Conservation (phyloP, 768 basidiomycete species). For the Tulasnella sp. region DNA sequence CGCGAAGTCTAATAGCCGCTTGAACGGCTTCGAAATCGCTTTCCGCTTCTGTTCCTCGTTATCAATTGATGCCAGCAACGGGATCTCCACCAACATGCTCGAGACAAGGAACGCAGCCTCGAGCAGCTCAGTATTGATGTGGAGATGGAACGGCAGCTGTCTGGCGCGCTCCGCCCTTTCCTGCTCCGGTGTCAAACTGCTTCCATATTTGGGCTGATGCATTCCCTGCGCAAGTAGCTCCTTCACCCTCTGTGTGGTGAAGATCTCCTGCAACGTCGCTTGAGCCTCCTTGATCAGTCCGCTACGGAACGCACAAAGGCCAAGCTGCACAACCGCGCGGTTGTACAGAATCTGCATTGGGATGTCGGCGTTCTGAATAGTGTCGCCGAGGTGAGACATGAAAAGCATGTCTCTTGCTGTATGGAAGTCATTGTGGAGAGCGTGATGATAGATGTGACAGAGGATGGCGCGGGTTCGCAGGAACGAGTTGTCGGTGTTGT, state of each 20-base stretch:
- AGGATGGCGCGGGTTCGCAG: constrained; percentile 95
- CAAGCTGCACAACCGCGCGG: constrained; percentile 92
- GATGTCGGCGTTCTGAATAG: constrained; percentile 91
- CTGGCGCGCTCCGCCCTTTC: constrained; percentile 93
- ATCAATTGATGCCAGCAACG: constrained; percentile 85
- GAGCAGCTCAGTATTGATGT: constrained; percentile 94
- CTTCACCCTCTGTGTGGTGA: constrained; percentile 91
- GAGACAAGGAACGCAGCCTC: constrained; percentile 97
- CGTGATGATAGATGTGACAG: constrained; percentile 94
- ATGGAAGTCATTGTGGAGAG: constrained; percentile 92
- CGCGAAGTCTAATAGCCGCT: constrained; percentile 87
- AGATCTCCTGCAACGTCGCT: constrained; percentile 86
- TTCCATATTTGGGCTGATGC: constrained; percentile 81
- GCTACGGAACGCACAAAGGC: constrained; percentile 90
- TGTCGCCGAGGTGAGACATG: constrained; percentile 98
- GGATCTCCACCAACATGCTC: constrained; percentile 98
- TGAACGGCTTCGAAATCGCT: constrained; percentile 92
- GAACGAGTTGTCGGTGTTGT: constrained; percentile 82
- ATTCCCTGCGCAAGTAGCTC: constrained; percentile 95
- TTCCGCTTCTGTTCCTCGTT: constrained; percentile 90
- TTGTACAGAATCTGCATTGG: constrained; percentile 97
- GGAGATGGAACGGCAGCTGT: constrained; percentile 98
- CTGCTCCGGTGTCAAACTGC: constrained; percentile 77
- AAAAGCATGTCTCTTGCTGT: constrained; percentile 95
- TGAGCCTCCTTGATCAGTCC: constrained; percentile 93